Base-by-base conservation (phyloP, 2,329 filamentous ascomycete genomes). In the Kalaharituber pfeilii region DNA sequence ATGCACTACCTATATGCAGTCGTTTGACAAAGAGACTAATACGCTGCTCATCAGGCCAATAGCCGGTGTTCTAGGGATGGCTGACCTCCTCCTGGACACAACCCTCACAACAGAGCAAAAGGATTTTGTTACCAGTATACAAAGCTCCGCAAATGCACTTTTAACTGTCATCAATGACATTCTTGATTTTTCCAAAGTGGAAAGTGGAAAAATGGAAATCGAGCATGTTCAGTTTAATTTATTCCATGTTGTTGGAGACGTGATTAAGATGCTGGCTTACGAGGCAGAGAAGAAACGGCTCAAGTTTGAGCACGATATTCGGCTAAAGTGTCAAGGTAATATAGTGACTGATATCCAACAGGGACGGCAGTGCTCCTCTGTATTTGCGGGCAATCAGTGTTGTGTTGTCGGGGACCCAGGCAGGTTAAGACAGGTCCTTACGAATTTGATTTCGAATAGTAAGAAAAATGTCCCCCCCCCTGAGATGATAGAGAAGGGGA, bases 91-190 rank as follows among this genome's bases (percentile, higher is more conserved):
- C 6, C 71, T 81, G 27, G 82, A 85, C 57, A 83, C 80, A 64
- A 69, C 77, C 15, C 68, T 88, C 24, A 74, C 79, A 52, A 72
- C 75, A n/a, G 83, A 87, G 61, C 82, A 86, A 63, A 73, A 75
- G 55, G 82, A 87, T 54, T 84, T 79, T 57, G 80, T 83, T 2
- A 81, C 86, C 60, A 86, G 86, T 57, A 85, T 89, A 5, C 80
- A 85, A 62, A 75, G 82, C 51, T 88, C 83, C 5, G 84, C 82
- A 0, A 87, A 89, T 59, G 86, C 84, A 1, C 70, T 94, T 2
- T 72, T 94, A 20, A 89, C 85, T 0, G 82, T 94, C 39, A 93
- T 94, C 67, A 93, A 94, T 64, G 86, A 94, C 63, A 93, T 93
- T 53, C 71, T 94, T 1, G 86, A 93, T 67, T 88, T 93, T 66